Percentiles rank a stretch among this genome's conserved stretches.
These are phyloP conservation scores for Lactuca saligna DNA, from an alignment of 129 eudicot species.

Conservation along the genomic window DNA sequence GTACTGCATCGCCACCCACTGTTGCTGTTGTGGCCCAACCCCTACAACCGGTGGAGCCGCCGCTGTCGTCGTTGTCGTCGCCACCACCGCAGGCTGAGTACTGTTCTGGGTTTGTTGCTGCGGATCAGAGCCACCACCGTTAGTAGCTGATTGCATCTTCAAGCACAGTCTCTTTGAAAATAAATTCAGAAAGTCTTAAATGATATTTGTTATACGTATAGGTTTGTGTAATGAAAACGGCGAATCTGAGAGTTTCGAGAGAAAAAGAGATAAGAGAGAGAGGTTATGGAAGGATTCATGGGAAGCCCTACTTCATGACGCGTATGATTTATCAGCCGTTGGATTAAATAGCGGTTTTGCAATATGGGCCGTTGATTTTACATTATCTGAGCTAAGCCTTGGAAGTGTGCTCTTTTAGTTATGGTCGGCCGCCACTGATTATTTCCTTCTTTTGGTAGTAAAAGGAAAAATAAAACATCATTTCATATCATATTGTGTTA, in stretches of 20 bases:
- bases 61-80: conserved; percentile 11
- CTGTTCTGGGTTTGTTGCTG: conserved; percentile 21
- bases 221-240: conserved; percentile 25
- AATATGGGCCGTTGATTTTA: conserved; percentile 39
- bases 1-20: conserved; percentile 83
- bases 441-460: conserved; percentile 14
- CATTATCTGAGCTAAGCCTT: conserved; percentile 17
- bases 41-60: conserved; percentile 19
- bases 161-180: background rate
- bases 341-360: conserved; percentile 32
- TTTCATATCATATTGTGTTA: background rate
- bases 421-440: conserved; percentile 49
- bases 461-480: background rate
- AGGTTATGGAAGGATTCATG: conserved; percentile 41
- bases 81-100: conserved; percentile 20
- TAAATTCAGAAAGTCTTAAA: background rate
- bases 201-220: conserved; percentile 5
- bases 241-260: conserved; percentile 49
- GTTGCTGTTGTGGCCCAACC: conserved; percentile 49
- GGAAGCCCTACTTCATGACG: conserved; percentile 67
- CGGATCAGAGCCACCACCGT: conserved; percentile 40
- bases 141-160: conserved; percentile 48
- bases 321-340: conserved; percentile 37
- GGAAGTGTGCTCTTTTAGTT: conserved; percentile 25
- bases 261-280: conserved; percentile 34